phyloP scores from a whole-genome alignment of 1,284 basidiomycete genomes.

The Naganishia sp. region DNA sequence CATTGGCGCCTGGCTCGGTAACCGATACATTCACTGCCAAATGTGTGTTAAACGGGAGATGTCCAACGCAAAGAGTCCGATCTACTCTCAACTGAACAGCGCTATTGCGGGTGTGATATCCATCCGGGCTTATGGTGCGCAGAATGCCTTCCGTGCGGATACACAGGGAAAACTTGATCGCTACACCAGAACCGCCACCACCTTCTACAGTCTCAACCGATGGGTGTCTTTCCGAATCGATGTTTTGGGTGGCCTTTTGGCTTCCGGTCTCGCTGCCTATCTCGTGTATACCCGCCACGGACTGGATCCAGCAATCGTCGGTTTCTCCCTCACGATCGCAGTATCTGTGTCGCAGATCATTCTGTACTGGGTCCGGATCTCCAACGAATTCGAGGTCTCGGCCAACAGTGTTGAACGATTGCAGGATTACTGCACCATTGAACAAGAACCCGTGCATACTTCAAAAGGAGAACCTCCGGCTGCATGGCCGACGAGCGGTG shows the following conservation, averaged over 20 bases:
- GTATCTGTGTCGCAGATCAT: conserved; percentile 50
- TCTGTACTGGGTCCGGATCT: conserved; percentile 46
- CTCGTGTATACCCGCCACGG: conserved; percentile 39
- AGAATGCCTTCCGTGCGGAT: conserved; percentile 46
- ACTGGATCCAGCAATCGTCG: conserved; percentile 41
- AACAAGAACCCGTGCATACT: conserved; percentile 65
- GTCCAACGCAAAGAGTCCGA: conserved; percentile 53
- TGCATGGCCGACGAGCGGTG: conserved; percentile 74
- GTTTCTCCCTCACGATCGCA: conserved; percentile 53
- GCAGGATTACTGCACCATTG: conserved; percentile 68
- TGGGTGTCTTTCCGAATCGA: conserved; percentile 39
- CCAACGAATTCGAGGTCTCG: conserved; percentile 55
- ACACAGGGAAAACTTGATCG: conserved; percentile 49
- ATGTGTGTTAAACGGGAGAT: conserved; percentile 63
- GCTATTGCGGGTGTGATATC: conserved; percentile 65
- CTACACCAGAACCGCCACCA: conserved; percentile 49
- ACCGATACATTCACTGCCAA: conserved; percentile 66
- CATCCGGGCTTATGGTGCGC: conserved; percentile 54
- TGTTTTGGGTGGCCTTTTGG: conserved; percentile 35
- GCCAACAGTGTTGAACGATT: conserved; percentile 67
- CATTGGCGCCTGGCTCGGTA: conserved; percentile 58
- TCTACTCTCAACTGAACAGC: conserved; percentile 70
- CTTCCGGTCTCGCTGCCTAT: conserved; percentile 34
- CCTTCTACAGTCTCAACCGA: conserved; percentile 52
- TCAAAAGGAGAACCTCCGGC: conserved; percentile 65